Evolutionary conservation across 2,329 filamentous ascomycete genomes (phyloP).

Genomic region (Monilinia laxa): DNA sequence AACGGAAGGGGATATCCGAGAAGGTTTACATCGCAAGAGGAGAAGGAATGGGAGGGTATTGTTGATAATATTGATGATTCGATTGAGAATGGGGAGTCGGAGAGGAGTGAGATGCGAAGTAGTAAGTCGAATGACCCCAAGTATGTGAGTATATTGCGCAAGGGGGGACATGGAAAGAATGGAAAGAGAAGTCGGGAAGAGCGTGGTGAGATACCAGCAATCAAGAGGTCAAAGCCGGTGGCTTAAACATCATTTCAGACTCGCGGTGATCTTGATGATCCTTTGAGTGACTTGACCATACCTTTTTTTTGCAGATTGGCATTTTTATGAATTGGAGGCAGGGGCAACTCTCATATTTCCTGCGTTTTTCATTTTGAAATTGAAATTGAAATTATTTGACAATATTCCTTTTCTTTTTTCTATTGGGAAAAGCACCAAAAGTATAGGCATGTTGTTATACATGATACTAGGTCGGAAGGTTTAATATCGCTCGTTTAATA

Average conservation of each 20-base stretch:
- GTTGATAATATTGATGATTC: background rate
- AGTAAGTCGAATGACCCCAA: background rate
- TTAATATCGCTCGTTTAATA: background rate
- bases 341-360: background rate
- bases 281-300: background rate
- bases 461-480: background rate
- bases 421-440: background rate
- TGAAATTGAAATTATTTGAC: too few relatives aligned
- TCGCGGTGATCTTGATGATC: background rate
- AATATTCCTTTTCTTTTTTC: too few relatives aligned
- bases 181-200: background rate
- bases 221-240: background rate
- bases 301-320: background rate
- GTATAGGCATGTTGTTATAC: background rate
- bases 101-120: background rate
- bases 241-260: conserved; percentile 8
- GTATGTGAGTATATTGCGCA: background rate
- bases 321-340: background rate
- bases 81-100: background rate
- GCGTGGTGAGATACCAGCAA: background rate
- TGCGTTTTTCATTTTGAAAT: too few relatives aligned
- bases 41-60: background rate
- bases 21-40: background rate
- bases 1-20: background rate
- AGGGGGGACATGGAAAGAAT: background rate